A percentile compares a stretch with the other conserved stretches of the same genome.
These are phyloP conservation scores for Fusarium ambrosium DNA, from an alignment of 2,329 filamentous ascomycete species.

Conservation along the genomic window DNA sequence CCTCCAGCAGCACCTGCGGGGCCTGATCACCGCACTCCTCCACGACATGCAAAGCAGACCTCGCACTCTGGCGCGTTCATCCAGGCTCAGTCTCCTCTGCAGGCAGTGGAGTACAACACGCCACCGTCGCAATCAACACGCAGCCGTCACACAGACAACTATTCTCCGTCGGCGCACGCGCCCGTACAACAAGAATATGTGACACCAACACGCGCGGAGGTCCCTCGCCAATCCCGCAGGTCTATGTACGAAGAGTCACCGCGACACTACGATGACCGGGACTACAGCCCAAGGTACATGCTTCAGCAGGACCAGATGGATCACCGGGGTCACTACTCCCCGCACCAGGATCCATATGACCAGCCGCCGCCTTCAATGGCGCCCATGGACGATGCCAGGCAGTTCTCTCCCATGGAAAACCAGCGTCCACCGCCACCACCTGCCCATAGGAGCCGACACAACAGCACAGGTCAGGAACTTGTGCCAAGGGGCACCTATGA, in stretches of 20 bases:
- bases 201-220: conserved; percentile 41
- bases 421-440: conserved; percentile 69
- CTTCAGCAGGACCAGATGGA: conserved; percentile 57
- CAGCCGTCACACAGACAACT: conserved; percentile 54
- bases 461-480: conserved; percentile 59
- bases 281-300: conserved; percentile 50
- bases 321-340: conserved; percentile 52
- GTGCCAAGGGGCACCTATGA: conserved; percentile 59
- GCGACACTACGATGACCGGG: conserved; percentile 54
- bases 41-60: conserved; percentile 60
- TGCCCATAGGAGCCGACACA: conserved; percentile 64
- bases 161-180: conserved; percentile 52
- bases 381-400: conserved; percentile 49
- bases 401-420: conserved; percentile 55
- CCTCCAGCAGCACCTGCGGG: conserved; percentile 48
- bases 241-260: conserved; percentile 53
- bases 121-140: conserved; percentile 53
- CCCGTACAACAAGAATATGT: conserved; percentile 35
- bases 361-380: conserved; percentile 29
- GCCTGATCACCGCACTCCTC: conserved; percentile 62
- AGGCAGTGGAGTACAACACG: conserved; percentile 65
- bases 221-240: conserved; percentile 50
- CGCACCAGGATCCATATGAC: conserved; percentile 52
- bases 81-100: conserved; percentile 67
- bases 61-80: conserved; percentile 56